Evolutionary conservation across 768 basidiomycete species (phyloP), one percentile per base, ranked within the genome.

Genomic region (Nidularia pulvinata): DNA sequence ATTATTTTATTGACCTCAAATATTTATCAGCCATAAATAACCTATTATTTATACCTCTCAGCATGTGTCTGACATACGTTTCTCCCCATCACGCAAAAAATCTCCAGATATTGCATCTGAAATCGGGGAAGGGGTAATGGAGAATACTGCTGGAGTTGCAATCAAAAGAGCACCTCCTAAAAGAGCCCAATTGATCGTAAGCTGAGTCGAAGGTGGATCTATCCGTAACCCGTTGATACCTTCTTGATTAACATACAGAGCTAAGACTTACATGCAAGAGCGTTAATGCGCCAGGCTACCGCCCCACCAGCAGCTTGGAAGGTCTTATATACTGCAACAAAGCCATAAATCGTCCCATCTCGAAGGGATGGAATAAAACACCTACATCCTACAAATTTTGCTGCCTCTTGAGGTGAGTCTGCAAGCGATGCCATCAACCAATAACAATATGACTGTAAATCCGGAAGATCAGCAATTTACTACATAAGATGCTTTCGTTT

Each of bases 381-480:
- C 64, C 14, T 19, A 65, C 64, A 48, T 44, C 66, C 63, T 35
- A 67, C 66, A 42, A 64, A 65, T 51, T 67, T 67, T 30, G 64
- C 66, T 9, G 65, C 66, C 33, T 59, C 59, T 35, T 61, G 58
- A 4, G 66, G 66, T 5, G 61, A 60, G 14, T 64, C 57, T 9
- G 66, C 63, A 5, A 65, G 51, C 1, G 66, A 57, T 43, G 63
- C 66, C 66, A 67, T 67, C 35, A 67, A 34, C 66, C 66, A 67
- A 51, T 67, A 67, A 42, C 66, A 65, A 48, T 59, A 67, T 7
- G 63, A 65, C 64, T 65, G 37, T 13, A 19, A 46, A 7, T 16
- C 42, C 45, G 25, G 13, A 30, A 30, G 25, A 30, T 30, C 25
- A 30, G 25, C 25, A 30, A 30, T 3, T 30, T 30, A 30, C 25